Conservation (phyloP, 306 rosid species). For the Trifolium fragiferum region DNA sequence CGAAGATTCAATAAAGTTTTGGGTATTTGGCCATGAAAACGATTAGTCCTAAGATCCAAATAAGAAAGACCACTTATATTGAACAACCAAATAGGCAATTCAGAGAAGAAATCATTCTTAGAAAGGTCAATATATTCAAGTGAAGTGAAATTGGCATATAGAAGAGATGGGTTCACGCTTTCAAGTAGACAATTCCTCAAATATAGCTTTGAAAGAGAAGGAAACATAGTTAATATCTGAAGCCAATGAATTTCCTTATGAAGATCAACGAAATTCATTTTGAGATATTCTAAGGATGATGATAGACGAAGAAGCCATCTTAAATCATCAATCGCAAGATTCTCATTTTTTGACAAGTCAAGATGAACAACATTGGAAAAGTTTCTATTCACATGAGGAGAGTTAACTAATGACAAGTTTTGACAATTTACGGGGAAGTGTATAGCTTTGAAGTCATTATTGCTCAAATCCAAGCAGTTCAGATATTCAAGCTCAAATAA, state of each 20-base stretch:
- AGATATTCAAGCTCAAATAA: not conserved
- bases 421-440: not conserved
- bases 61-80: not conserved
- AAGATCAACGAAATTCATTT: not conserved
- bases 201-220: not conserved
- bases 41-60: not conserved
- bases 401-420: not conserved
- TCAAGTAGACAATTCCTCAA: no score
- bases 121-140: conserved; percentile 17
- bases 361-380: not conserved
- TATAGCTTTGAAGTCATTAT: not conserved
- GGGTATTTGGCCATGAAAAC: conserved; percentile 5
- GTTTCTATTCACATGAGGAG: not conserved
- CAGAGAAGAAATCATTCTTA: not conserved
- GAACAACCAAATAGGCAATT: not conserved
- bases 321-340: not conserved
- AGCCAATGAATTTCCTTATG: not conserved
- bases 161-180: not conserved
- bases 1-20: not conserved
- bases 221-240: not conserved
- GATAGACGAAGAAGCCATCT: conserved; percentile 21
- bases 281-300: not conserved
- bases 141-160: conserved; percentile 1
- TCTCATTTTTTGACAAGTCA: not conserved
- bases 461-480: conserved; percentile 6